Evolutionary conservation across 768 basidiomycete genomes (phyloP), one percentile per base, ranked within the genome.

Genomic region (Tricholomella constricta): DNA sequence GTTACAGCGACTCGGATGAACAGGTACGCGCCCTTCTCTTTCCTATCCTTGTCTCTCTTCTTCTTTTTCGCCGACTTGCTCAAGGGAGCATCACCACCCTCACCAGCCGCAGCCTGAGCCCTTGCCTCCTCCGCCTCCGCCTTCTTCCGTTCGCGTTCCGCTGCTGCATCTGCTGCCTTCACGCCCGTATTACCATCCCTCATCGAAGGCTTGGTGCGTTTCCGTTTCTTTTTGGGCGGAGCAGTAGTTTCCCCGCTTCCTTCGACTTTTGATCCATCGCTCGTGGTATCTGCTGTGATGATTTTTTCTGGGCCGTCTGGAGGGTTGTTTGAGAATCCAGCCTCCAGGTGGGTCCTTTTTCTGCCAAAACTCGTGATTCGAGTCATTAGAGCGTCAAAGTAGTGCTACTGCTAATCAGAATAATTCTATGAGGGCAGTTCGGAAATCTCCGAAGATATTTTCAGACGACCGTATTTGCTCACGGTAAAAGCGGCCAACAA

Each of bases 301-400:
- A 4, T 4, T 27, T 43, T 49, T 8, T 60, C 60, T 9, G 47
- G 25, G 29, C 57, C 43, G 25, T 51, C 57, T 40, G 65, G 59
- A 15, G 58, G 52, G 12, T 66, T 50, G 8, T 34, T 52, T 17
- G 50, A 60, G 57, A 87, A 81, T 0, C 81, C 83, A 12, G 88
- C 85, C 55, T 91, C 76, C 12, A 90, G 57, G 62, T 89, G 83
- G 4, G 83, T 85, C 45, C 89, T 73, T 65, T 91, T 92, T 48
- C 79, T 77, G n/a, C 84, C 85, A 66, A 91, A 78, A 59, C 82
- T 84, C 8, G 90, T 89, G 51, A 84, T 72, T 37, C 89, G 81
- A 12, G 89, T 90, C 89, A 91, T 91, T 32, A 17, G 27, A 17
- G 15, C 2, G 14, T 35, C 19, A n/a, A 34, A 43, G 25, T 19